Conservation (phyloP, 805 yeast genomes). For the Pichia rugopelliculosa region DNA sequence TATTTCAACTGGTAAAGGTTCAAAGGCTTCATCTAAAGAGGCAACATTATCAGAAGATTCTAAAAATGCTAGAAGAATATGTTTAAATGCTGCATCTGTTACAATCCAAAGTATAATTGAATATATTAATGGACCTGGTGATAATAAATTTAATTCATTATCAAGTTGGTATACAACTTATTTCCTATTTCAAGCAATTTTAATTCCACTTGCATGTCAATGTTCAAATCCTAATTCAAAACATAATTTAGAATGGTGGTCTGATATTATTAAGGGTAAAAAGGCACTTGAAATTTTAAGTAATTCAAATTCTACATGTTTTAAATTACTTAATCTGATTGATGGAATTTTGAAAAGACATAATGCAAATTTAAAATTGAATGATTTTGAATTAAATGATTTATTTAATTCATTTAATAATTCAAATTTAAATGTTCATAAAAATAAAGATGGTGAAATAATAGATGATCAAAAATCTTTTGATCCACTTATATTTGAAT, state of each 20-base stretch:
- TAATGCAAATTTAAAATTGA: conserved; percentile 13
- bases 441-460: neutral
- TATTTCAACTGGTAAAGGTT: conserved; percentile 13
- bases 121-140: conserved; percentile 23
- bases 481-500: conserved; percentile 2
- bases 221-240: conserved; percentile 44
- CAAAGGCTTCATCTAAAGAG: conserved; percentile 12
- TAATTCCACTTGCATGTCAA: conserved; percentile 49
- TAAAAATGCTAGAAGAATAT: conserved; percentile 41
- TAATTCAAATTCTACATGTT: conserved; percentile 38
- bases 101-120: conserved; percentile 44
- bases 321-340: conserved; percentile 38
- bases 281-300: conserved; percentile 31
- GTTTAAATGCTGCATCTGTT: conserved; percentile 44
- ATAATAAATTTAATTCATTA: conserved; percentile 32
- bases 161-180: conserved; percentile 60
- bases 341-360: conserved; percentile 30
- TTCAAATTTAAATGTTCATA: neutral
- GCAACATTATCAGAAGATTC: conserved; percentile 32
- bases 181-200: conserved; percentile 54
- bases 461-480: neutral
- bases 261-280: conserved; percentile 37
- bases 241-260: conserved; percentile 37
- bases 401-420: neutral
- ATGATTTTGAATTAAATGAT: conserved; percentile 1